phyloP scores from a whole-genome alignment of 805 yeast genomes.

The Limtongozyma cylindracea region DNA sequence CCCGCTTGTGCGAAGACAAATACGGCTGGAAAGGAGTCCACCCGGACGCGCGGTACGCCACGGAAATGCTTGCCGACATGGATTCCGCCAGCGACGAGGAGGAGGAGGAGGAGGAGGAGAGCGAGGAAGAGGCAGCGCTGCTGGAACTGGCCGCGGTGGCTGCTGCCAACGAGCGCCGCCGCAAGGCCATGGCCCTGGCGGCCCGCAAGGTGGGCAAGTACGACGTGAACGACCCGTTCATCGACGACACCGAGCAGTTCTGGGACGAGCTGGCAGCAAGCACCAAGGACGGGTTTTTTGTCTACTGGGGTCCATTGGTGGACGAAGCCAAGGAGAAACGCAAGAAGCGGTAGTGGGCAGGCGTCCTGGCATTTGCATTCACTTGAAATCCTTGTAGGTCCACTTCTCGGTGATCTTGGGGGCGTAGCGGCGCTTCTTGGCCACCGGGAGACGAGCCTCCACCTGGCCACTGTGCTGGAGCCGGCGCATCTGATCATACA shows the following conservation, averaged over 20 bases:
- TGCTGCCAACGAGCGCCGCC: too few species aligned
- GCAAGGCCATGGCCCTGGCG: constrained; percentile 1
- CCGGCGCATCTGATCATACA: constrained; percentile 59
- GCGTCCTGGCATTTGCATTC: too few species aligned
- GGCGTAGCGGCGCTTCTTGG: constrained; percentile 38
- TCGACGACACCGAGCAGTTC: constrained; percentile 77
- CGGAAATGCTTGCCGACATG: constrained; percentile 22
- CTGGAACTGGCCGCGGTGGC: neutral
- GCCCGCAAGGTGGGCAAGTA: constrained; percentile 51
- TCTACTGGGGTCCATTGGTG: constrained; percentile 76
- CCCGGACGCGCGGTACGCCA: constrained; percentile 35
- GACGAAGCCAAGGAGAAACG: constrained; percentile 12
- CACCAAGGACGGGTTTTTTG: constrained; percentile 88
- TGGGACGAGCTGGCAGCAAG: constrained; percentile 89
- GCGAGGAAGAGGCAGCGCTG: constrained; percentile 3
- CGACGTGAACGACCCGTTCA: constrained; percentile 84
- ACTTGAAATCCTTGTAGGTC: constrained; percentile 77
- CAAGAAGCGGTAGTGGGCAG: constrained; percentile 4
- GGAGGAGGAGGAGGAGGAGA: constrained; percentile 6
- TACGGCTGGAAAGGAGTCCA: constrained; percentile 58
- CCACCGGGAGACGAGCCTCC: constrained; percentile 58
- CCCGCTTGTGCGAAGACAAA: constrained; percentile 56
- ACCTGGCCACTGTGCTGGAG: constrained; percentile 70
- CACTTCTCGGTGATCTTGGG: constrained; percentile 75
- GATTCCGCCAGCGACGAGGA: constrained; percentile 18